Base-by-base conservation (phyloP, 192 early-diverging fungal genomes). In the Spinellus fusiger region DNA sequence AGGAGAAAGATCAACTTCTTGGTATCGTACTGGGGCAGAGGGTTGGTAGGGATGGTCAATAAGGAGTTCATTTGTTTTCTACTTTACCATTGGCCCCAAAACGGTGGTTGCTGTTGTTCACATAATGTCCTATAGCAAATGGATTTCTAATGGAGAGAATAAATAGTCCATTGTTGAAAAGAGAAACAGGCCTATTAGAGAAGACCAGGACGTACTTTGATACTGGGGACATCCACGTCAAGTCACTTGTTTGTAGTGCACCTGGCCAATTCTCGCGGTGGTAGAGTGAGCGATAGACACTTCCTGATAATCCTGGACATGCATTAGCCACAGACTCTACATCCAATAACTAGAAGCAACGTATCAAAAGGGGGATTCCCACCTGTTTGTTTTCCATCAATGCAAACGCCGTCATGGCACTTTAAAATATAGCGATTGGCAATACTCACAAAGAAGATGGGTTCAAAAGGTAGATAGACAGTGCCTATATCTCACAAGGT, bases 181-280 rank as follows among this genome's bases (percentile, higher is more conserved):
- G 4, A n/a, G 37, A 5, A 20, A 18, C n/a, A n/a, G n/a, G n/a
- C n/a, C n/a, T 22, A 10, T 20, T 7, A 18, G 26, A n/a, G 9
- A 23, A 18, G n/a, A 31, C 22, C 18, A 10, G 28, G n/a, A n/a
- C n/a, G n/a, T 57, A 71, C 69, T 15, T 65, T 32, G 63, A 35
- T 54, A 56, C 40, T 5, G 49, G 33, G 1, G 70, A 49, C 71
- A 76, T 59, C 77, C 77, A 79, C 0, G 71, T 69, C 31, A 47
- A 48, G 55, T 79, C 77, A 3, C 70, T 72, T 20, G 70, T 71
- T 9, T 69, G 64, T 5, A 65, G 65, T 16, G 69, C 69, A 15
- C 77, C 77, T 4, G 77, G 77, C 49, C 68, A 79, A 25, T 79
- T 79, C 25, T 79, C 73, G 20, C 77, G 53, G 7, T 64, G 50